Conservation (phyloP, 257 asterid species). For the Galeopsis tetrahit region DNA sequence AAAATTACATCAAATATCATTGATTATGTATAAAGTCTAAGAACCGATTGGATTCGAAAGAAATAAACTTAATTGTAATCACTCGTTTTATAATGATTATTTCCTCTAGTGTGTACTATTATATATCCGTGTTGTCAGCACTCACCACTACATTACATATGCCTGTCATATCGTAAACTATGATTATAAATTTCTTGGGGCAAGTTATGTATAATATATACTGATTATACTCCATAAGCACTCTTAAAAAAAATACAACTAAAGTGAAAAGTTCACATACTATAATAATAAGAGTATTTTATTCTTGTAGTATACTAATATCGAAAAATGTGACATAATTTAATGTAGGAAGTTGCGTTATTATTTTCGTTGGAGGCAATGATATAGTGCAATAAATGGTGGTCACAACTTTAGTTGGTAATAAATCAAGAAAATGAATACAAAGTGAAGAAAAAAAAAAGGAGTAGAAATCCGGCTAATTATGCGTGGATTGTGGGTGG, state of each 20-base stretch:
- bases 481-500: conserved; percentile 69
- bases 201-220: conserved; percentile 21
- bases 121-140: conserved; percentile 16
- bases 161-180: conserved; percentile 12
- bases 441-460: background rate
- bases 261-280: background rate
- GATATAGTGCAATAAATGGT: background rate
- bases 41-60: no score
- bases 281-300: no score
- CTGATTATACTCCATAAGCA: conserved; percentile 28
- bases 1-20: no score
- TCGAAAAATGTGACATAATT: background rate
- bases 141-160: conserved; percentile 3
- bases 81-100: background rate
- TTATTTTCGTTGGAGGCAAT: background rate
- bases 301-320: no score
- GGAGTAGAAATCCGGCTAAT: conserved; percentile 31
- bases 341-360: background rate
- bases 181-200: background rate
- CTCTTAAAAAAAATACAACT: conserved; percentile 8
- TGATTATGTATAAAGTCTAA: no score
- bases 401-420: background rate
- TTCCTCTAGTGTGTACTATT: background rate
- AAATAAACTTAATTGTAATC: background rate
- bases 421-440: background rate